Evolutionary conservation across 2,329 filamentous ascomycete genomes (phyloP).

Genomic region (Epichloe amarillans): DNA sequence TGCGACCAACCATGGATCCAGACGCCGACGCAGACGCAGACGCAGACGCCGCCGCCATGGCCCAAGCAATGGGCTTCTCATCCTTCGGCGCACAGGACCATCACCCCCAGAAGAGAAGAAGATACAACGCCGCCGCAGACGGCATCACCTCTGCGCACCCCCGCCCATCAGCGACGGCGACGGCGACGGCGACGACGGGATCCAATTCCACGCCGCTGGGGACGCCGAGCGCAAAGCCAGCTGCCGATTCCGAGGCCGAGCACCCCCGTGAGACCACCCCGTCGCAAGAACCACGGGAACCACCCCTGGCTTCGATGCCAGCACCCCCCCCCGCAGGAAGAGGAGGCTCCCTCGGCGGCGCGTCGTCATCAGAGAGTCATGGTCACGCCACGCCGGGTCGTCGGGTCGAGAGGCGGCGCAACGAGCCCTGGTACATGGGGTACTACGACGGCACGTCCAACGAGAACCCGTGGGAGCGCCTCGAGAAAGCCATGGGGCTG

Average conservation of each 20-base stretch:
- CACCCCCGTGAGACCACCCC: neutral
- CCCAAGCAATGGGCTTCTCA: conserved; percentile 59
- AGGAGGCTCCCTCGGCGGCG: too few species aligned
- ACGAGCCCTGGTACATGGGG: conserved; percentile 27
- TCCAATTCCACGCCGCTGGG: conserved; percentile 26
- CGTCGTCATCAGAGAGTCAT: neutral
- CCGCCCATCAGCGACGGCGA: neutral
- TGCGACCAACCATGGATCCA: conserved; percentile 8
- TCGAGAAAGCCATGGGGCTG: conserved; percentile 36
- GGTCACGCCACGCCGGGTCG: neutral
- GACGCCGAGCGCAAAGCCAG: conserved; percentile 7
- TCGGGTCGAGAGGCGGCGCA: neutral
- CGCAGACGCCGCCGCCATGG: conserved; percentile 34
- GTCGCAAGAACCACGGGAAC: too few species aligned
- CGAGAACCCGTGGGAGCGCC: conserved; percentile 56
- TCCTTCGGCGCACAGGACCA: conserved; percentile 47
- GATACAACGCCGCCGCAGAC: conserved; percentile 45
- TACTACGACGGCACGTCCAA: conserved; percentile 60
- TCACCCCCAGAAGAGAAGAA: conserved; percentile 47
- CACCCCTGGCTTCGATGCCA: too few species aligned
- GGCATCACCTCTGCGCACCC: conserved; percentile 15
- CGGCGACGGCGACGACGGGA: conserved; percentile 14
- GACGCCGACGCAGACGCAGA: conserved; percentile 16
- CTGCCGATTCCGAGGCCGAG: conserved; percentile 16
- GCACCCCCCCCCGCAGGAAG: too few species aligned